Conservation (phyloP, 345 rosid species). For the Linum lewisii region DNA sequence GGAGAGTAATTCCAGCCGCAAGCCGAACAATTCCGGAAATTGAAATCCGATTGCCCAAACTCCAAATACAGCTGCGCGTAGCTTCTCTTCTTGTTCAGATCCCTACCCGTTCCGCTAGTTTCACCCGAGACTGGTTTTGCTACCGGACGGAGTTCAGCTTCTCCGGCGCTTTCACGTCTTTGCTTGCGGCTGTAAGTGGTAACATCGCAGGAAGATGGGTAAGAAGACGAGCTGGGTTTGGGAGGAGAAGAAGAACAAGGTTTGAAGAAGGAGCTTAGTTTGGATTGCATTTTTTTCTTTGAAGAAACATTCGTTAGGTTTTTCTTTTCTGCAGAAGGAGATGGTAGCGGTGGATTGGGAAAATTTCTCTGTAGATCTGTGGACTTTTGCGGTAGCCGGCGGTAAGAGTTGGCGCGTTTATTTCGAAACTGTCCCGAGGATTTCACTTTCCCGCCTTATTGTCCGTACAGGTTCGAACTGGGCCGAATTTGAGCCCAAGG, state of each 20-base stretch:
- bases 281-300: constrained; percentile 44
- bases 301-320: neutral
- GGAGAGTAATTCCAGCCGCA: constrained; percentile 64
- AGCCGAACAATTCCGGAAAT: constrained; percentile 41
- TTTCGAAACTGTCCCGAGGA: neutral
- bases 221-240: neutral
- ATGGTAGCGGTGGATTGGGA: neutral
- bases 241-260: constrained; percentile 23
- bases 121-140: neutral
- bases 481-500: no score
- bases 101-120: constrained; percentile 6
- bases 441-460: neutral
- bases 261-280: constrained; percentile 71
- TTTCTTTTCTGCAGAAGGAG: neutral
- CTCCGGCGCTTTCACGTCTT: neutral
- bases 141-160: no score
- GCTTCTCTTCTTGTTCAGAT: constrained; percentile 59
- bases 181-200: constrained; percentile 14
- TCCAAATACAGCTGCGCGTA: constrained; percentile 77
- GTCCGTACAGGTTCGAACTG: no score
- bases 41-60: constrained; percentile 82
- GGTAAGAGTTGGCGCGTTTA: neutral
- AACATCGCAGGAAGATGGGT: constrained; percentile 12
- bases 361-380: neutral
- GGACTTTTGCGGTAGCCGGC: neutral